Conservation (phyloP, 306 rosid species). For the Cicer pinnatifidum region DNA sequence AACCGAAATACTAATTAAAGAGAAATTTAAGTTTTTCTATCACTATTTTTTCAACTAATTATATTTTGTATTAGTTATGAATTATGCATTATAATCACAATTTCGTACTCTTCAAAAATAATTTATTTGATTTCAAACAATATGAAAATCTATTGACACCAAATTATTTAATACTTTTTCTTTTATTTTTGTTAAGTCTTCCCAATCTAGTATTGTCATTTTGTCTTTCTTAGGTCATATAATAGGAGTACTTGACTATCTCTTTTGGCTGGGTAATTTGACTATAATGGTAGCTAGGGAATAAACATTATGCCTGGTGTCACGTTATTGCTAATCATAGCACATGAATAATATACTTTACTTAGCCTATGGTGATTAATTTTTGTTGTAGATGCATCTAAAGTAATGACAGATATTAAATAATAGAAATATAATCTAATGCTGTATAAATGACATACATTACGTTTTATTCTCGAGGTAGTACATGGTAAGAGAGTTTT, state of each 20-base stretch:
- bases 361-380: background rate
- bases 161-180: background rate
- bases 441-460: background rate
- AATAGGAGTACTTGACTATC: background rate
- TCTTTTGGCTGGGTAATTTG: background rate
- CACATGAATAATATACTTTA: background rate
- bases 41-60: background rate
- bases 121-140: background rate
- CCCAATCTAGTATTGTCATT: background rate
- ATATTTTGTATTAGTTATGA: background rate
- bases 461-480: background rate
- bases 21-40: background rate
- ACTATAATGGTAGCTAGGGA: background rate
- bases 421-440: background rate
- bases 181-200: background rate
- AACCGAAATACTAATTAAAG: background rate
- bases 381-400: background rate
- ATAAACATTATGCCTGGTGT: background rate
- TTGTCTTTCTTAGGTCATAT: background rate
- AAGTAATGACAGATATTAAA: background rate
- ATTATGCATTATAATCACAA: background rate
- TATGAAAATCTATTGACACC: background rate
- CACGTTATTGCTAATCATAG: background rate
- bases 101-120: background rate
- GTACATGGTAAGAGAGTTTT: background rate